Evolutionary conservation across 1,284 basidiomycete species (phyloP), one percentile per base, ranked within the genome.

Genomic region (Tilletia walkeri): DNA sequence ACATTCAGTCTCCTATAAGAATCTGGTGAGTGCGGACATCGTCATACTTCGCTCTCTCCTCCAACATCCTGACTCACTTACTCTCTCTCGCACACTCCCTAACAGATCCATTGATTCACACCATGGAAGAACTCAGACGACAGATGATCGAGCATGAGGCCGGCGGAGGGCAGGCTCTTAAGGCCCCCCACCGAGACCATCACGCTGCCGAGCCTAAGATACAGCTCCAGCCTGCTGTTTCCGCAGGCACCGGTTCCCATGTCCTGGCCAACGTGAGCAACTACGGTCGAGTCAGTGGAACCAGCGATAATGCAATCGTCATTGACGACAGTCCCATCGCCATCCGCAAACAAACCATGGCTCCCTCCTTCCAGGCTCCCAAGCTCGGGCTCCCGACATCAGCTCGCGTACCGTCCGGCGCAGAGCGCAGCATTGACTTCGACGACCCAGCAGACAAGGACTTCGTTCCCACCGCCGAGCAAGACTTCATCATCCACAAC

Each of bases 261-360:
- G 54, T 56, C 20, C 24, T 56, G n/a, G 54, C 54, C 54, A 56
- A 56, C 54, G 54, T 56, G 54, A 56, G 54, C 54, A 56, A 56
- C 54, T 30, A 20, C 24, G 20, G 12, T 30, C 54, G 54, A 45
- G 6, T 14, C 41, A 45, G 9, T 14, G 41, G 41, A 7, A 45
- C 9, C 41, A 9, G 6, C 34, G 34, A 56, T 24, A 56, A 56
- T 56, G 54, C 54, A n/a, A 56, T 56, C 12, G 54, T 56, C 54
- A 56, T 56, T 56, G 50, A 53, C 50, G 54, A 56, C 54, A 30
- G 20, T 30, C 54, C 54, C 34, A 34, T 56, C 20, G 34, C 12
- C 6, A 4, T 30, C 18, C 18, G 12, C 54, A 56, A 53, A 24
- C 50, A 53, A 14, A 2, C 30, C 16, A 18, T 24, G 6, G 7